These are phyloP conservation scores for Erythrobasidium hasegawianum DNA, from an alignment of 1,284 basidiomycete genomes.

Conservation along the genomic window DNA sequence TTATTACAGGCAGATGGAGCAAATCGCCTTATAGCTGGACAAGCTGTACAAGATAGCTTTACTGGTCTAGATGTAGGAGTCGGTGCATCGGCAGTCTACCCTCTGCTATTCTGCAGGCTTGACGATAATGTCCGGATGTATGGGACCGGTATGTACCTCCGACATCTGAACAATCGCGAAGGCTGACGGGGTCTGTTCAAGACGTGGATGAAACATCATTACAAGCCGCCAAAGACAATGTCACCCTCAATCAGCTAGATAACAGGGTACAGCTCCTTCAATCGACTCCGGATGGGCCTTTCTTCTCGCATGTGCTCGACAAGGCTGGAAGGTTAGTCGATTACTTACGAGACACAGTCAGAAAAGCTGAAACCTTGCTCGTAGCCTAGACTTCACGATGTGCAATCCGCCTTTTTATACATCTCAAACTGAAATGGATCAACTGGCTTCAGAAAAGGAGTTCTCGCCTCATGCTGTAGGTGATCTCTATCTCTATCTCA, in stretches of 20 bases:
- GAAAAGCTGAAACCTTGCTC: background rate
- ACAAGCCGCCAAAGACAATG: conserved; percentile 57
- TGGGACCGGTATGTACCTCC: conserved; percentile 62
- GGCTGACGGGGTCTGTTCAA: conserved; percentile 10
- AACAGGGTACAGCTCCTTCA: conserved; percentile 56
- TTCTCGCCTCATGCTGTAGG: conserved; percentile 63
- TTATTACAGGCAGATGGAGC: conserved; percentile 1
- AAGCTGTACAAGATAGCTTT: background rate
- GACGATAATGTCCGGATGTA: conserved; percentile 60
- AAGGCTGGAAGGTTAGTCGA: conserved; percentile 34
- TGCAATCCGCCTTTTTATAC: conserved; percentile 94
- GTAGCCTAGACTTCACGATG: conserved; percentile 68
- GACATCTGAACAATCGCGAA: background rate
- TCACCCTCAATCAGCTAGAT: conserved; percentile 57
- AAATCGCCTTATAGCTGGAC: background rate
- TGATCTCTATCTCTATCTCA: conserved; percentile 21
- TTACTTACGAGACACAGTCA: background rate
- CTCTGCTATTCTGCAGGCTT: conserved; percentile 65
- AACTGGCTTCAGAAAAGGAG: conserved; percentile 62
- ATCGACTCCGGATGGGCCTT: conserved; percentile 51
- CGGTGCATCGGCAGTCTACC: conserved; percentile 84
- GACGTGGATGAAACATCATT: conserved; percentile 67
- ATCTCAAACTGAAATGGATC: conserved; percentile 63
- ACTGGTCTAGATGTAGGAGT: conserved; percentile 63
- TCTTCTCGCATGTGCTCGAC: conserved; percentile 56